Evolutionary conservation across 176 grass and related monocot genomes (phyloP).

Genomic region (Raddia guianensis): DNA sequence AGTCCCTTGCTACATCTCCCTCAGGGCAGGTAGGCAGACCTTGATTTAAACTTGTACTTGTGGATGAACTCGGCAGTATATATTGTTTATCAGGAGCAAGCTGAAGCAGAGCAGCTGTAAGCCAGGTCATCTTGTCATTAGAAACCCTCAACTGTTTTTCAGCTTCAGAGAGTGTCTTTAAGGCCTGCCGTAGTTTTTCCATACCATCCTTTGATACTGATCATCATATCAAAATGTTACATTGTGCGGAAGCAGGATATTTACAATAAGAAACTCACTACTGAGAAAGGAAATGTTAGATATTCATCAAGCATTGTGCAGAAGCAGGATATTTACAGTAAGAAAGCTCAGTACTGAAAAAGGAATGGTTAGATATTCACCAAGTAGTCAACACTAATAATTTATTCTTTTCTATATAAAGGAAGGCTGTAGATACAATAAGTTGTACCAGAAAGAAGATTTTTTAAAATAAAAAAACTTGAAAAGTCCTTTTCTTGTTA

Average conservation of each 20-base stretch:
- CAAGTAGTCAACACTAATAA: too few relatives aligned
- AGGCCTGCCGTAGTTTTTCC: slow-evolving; percentile 84
- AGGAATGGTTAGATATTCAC: too few relatives aligned
- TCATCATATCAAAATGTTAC: slow-evolving; percentile 42
- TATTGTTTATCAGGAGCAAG: slow-evolving; percentile 93
- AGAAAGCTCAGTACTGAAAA: too few relatives aligned
- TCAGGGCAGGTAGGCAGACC: slow-evolving; percentile 33
- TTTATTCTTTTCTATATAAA: slow-evolving; percentile 4
- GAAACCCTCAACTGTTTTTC: slow-evolving; percentile 98
- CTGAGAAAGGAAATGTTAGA: too few relatives aligned
- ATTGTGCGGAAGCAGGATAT: slow-evolving; percentile 29
- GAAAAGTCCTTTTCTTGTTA: neutral
- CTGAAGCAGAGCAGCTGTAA: slow-evolving; percentile 96
- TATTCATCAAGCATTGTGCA: too few relatives aligned
- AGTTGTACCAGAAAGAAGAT: slow-evolving; percentile 2
- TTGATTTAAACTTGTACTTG: slow-evolving; percentile 55
- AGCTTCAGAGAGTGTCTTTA: slow-evolving; percentile 85
- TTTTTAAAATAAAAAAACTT: too few relatives aligned
- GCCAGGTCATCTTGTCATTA: slow-evolving; percentile 93
- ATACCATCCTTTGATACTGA: slow-evolving; percentile 92
- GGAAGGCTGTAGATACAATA: slow-evolving; percentile 9
- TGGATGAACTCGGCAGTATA: slow-evolving; percentile 70
- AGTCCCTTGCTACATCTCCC: slow-evolving; percentile 37
- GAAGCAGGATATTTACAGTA: too few relatives aligned
- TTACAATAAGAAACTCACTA: neutral